Evolutionary conservation across 2,329 filamentous ascomycete genomes (phyloP), one percentile per base, ranked within the genome.

Genomic region (Neofusicoccum laricinum): DNA sequence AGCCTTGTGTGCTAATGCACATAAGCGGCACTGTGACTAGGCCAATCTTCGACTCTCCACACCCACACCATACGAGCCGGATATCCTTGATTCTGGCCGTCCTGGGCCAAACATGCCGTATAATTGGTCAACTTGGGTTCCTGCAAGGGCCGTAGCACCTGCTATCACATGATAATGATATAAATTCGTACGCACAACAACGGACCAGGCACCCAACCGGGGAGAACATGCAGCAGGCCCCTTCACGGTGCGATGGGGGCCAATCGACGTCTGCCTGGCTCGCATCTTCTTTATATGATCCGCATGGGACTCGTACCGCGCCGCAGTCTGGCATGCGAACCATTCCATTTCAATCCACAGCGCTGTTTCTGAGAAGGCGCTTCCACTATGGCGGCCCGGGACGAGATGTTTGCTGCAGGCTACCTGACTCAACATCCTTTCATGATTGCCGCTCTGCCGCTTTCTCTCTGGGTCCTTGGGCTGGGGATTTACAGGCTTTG

Each of bases 401-500:
- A 50, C 11, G 45, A 48, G 14, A 17, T 38, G 0, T 43, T 11
- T n/a, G n/a, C 17, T 25, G 17, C 17, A 14, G 58, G 36, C 12
- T 40, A 30, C 46, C 32, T 61, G 15, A n/a, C 43, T 32, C 32
- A 38, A 40, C 45, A 61, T 40, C 45, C 32, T 19, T 50, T 50
- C 45, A 11, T 36, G 17, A 12, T 41, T 5, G 32, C 50, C 8
- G 58, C 45, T 4, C 17, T 14, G 19, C 19, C 25, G 10, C 5
- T 38, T 2, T 14, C 8, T 15, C 58, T 61, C 11, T 61, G 45
- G 43, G 1, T 10, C 21, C 14, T 50, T 5, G 14, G 32, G 11
- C 45, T 50, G 5, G 58, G 65, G 7, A 41, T 55, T 6, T 63
- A 65, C 21, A 25, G 64, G 11, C 45, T 65, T 8, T 63, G n/a